A percentile compares a stretch with the other conserved stretches of the same genome.
These are phyloP conservation scores for Trichoderma afroharzianum DNA, from an alignment of 2,329 filamentous ascomycete genomes.

Conservation along the genomic window DNA sequence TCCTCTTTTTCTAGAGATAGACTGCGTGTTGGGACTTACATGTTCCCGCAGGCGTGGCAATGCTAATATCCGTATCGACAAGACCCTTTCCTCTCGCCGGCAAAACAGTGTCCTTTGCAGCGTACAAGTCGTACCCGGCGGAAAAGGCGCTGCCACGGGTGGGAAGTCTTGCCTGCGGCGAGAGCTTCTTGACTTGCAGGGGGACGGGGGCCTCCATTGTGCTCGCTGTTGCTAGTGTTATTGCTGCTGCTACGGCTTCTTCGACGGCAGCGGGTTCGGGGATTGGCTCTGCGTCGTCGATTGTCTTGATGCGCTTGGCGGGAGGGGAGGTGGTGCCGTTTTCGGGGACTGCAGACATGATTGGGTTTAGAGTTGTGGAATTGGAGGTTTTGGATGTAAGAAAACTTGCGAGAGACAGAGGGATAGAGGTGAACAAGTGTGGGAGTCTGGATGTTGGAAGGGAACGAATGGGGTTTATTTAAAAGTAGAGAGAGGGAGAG, in stretches of 20 bases:
- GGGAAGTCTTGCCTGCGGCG: conserved; percentile 71
- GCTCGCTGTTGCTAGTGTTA: background rate
- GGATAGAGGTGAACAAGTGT: background rate
- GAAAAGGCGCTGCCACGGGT: conserved; percentile 86
- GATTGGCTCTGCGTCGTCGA: conserved; percentile 21
- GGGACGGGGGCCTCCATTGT: conserved; percentile 48
- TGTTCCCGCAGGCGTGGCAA: conserved; percentile 85
- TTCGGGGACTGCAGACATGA: conserved; percentile 27
- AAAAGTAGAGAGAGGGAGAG: background rate
- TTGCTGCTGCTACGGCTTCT: background rate
- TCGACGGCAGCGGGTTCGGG: background rate
- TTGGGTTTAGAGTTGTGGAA: background rate
- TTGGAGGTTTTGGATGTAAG: background rate
- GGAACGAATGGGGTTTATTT: background rate
- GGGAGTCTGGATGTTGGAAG: background rate
- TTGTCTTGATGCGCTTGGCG: conserved; percentile 74
- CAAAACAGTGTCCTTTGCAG: conserved; percentile 68
- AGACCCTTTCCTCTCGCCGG: conserved; percentile 79
- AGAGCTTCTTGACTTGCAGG: conserved; percentile 85
- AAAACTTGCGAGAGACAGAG: background rate
- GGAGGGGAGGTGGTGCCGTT: conserved; percentile 68
- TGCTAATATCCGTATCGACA: conserved; percentile 86
- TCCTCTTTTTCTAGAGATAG: too few relatives aligned
- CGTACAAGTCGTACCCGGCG: conserved; percentile 92
- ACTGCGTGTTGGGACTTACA: conserved; percentile 63